Conservation (phyloP, 371 early-diverging fungal species). For the Zychaea mexicana region DNA sequence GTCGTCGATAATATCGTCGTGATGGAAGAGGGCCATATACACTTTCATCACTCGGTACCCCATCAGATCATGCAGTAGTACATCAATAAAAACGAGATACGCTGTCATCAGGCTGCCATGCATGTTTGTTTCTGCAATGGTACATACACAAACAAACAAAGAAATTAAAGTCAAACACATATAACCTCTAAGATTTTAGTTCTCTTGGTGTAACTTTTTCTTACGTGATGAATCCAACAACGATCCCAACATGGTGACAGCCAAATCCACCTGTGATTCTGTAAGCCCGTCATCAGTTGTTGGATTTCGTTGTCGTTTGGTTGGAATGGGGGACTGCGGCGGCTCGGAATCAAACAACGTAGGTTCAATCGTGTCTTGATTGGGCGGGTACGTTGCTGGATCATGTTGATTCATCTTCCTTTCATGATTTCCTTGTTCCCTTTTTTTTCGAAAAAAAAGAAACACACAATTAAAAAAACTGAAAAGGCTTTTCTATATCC, state of each 20-base stretch:
- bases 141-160: neutral
- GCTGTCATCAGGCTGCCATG: slow-evolving; percentile 48
- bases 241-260: neutral
- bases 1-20: slow-evolving; percentile 20
- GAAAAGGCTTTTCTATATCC: too few species aligned
- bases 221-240: slow-evolving; percentile 1
- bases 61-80: slow-evolving; percentile 14
- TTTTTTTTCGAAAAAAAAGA: too few species aligned
- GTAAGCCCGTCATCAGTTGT: neutral
- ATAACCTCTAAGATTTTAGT: neutral
- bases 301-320: neutral
- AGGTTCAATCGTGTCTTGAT: neutral
- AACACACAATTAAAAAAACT: too few species aligned
- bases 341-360: slow-evolving; percentile 4
- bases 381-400: neutral
- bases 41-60: slow-evolving; percentile 9
- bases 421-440: slow-evolving; percentile 11
- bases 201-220: neutral
- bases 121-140: slow-evolving; percentile 12
- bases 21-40: slow-evolving; percentile 37
- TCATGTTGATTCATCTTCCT: slow-evolving; percentile 8
- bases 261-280: neutral
- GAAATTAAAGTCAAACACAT: neutral
- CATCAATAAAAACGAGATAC: slow-evolving; percentile 42
- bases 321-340: slow-evolving; percentile 12